phyloP scores from a whole-genome alignment of 108 stramenopile genomes.

The Cyclotella baltica region DNA sequence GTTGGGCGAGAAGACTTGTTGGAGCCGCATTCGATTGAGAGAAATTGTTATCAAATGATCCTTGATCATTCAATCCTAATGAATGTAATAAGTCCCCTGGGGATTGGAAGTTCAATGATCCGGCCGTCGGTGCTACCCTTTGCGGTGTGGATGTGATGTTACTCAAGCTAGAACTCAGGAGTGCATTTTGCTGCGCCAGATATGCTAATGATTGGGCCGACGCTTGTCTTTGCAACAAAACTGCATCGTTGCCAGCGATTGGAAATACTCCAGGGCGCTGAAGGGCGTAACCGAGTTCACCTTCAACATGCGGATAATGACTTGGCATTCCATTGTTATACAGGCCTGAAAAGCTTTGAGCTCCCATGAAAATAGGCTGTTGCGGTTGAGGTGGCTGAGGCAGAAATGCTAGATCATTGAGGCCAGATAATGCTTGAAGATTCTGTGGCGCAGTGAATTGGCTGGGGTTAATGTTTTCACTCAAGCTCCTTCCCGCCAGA shows the following conservation, averaged over 20 bases:
- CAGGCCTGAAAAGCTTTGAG: constrained; percentile 63
- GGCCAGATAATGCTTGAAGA: constrained; percentile 24
- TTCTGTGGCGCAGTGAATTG: constrained; percentile 40
- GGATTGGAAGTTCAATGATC: constrained; percentile 16
- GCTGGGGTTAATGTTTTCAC: constrained; percentile 40
- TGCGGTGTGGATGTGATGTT: constrained; percentile 30
- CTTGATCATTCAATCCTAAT: constrained; percentile 33
- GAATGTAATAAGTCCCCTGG: constrained; percentile 22
- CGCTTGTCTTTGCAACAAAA: constrained; percentile 37
- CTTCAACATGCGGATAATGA: constrained; percentile 55
- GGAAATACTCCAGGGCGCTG: constrained; percentile 88
- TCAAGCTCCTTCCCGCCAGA: constrained; percentile 42
- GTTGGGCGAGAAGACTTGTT: constrained; percentile 37
- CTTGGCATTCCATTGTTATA: constrained; percentile 52
- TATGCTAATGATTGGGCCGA: constrained; percentile 25
- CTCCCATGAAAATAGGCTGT: constrained; percentile 49
- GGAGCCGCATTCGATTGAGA: background rate
- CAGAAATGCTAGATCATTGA: constrained; percentile 17
- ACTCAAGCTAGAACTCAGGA: constrained; percentile 30
- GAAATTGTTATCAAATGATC: constrained; percentile 13
- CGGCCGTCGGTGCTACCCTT: background rate
- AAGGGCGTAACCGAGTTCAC: constrained; percentile 76
- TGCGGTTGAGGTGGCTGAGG: constrained; percentile 30
- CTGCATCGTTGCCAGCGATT: constrained; percentile 30
- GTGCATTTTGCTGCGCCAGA: constrained; percentile 30